Base-by-base conservation (phyloP, 2,329 filamentous ascomycete species). In the Juglanconis oblonga region DNA sequence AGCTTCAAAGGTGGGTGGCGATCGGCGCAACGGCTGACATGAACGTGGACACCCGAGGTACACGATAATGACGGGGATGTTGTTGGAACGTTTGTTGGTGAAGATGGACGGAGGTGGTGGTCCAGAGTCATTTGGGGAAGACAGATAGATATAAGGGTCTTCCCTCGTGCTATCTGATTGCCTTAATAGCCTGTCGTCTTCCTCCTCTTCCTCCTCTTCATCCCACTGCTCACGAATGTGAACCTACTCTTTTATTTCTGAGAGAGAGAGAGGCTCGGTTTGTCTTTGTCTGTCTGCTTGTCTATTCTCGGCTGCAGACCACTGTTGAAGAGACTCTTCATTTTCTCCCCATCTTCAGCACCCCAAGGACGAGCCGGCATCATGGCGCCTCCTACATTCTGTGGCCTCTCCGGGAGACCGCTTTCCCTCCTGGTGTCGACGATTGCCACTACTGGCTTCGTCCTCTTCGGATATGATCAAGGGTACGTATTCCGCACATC, bases 361-460 rank as follows among this genome's bases (percentile, higher is more conserved):
- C 6, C 31, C 24, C 13, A 33, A n/a, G 13, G 36, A 24, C 33
- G 14, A n/a, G 42, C 44, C 36, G 35, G n/a, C 13, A 42, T 9
- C 32, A 56, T 57, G 54, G 54, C 54, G 11, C 78, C 81, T 64
- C 81, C 82, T 55, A 79, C 69, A 17, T 87, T 79, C 69, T 80
- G 82, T 70, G 85, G 86, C 71, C 76, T 88, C 62, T 81, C 80
- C 40, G 87, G 87, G 70, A 78, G 76, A 65, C 76, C 74, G 42
- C 77, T 89, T 56, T 83, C 81, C 17, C 66, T 86, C 62, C 75
- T 80, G 44, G 79, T 89, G 51, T 86, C 86, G 1, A 79, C 81
- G n/a, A 79, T 88, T 32, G 84, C 86, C 4, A 88, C 86, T 0
- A 86, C 83, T 53, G 85, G 83, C 29, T 87, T 87, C 74, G 70